Base-by-base conservation (phyloP, 2,329 filamentous ascomycete genomes). In the Ophiocordyceps camponoti-rufipedis region DNA sequence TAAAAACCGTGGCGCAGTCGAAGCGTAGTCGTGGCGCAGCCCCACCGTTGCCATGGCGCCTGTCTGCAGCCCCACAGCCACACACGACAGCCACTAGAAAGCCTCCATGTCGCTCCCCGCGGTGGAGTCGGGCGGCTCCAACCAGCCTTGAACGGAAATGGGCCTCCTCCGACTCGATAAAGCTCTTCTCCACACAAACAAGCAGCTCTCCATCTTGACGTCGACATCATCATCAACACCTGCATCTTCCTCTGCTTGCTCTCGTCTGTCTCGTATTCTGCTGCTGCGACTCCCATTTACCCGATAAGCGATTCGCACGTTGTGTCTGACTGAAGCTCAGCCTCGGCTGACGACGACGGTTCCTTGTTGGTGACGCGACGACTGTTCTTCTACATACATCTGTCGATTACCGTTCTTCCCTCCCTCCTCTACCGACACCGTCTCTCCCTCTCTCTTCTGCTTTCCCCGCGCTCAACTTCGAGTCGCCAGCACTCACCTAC, bases 401-500 rank as follows among this genome's bases (percentile, higher is more conserved):
- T 23, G 3, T 23, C 23, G 23, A 23, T 3, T 23, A 23, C 23
- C 23, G 23, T 23, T 5, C 23, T 23, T 23, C 23, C 23, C 3
- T 23, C 23, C 3, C 23, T 3, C 5, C 23, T 23, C 23, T 23
- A n/a, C n/a, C 28, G 28, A 29, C 28, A 10, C 6, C 28, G 28
- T 28, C 23, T 41, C 5, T 13, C 28, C n/a, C 10, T 23, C 16
- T 23, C 9, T 12, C 12, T 10, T 23, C 18, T n/a, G 23, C 40
- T 4, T 28, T 5, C n/a, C 19, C 12, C 28, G 42, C 32, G 38
- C 45, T 44, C 44, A 16, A 31, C 16, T 39, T 31, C 10, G 32
- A 41, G 5, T 40, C 33, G 33, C 32, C 33, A 48, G 58, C 38
- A 23, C 4, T 19, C 40, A 19, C 7, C 40, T 23, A 29, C 29